Percentiles rank a stretch among this genome's conserved stretches.
Conservation (phyloP, 257 asterid genomes). For the Verbascum thapsus region DNA sequence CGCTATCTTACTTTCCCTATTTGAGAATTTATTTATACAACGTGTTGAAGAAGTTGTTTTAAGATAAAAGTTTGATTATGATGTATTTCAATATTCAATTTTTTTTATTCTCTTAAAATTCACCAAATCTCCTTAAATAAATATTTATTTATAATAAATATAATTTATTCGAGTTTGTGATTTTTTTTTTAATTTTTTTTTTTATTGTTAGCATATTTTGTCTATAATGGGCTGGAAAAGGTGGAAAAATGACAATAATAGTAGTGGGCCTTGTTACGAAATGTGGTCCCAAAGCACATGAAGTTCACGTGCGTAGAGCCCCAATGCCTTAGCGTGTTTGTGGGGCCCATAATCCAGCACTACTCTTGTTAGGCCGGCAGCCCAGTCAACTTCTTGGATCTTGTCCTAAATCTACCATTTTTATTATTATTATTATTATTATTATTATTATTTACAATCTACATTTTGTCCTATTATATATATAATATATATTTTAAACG, state of each 20-base stretch:
- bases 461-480: slow-evolving; percentile 19
- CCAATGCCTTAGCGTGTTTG: slow-evolving; percentile 20
- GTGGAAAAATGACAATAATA: slow-evolving; percentile 19
- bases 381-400: slow-evolving; percentile 25
- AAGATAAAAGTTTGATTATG: no score
- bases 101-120: no score
- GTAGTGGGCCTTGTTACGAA: slow-evolving; percentile 21
- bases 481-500: no score
- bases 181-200: no score
- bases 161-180: no score
- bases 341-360: slow-evolving; percentile 21
- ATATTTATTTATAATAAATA: no score
- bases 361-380: slow-evolving; percentile 31
- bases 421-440: slow-evolving; percentile 17
- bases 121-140: no score
- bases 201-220: no score
- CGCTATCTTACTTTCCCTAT: no score
- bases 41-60: no score
- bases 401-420: neutral
- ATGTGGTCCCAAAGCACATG: slow-evolving; percentile 39
- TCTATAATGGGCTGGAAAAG: neutral
- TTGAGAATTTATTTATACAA: no score
- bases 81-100: no score
- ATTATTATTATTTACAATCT: slow-evolving; percentile 8
- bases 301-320: slow-evolving; percentile 43